Base-by-base conservation (phyloP, 768 basidiomycete species). In the Sistotremastrum suecicum region DNA sequence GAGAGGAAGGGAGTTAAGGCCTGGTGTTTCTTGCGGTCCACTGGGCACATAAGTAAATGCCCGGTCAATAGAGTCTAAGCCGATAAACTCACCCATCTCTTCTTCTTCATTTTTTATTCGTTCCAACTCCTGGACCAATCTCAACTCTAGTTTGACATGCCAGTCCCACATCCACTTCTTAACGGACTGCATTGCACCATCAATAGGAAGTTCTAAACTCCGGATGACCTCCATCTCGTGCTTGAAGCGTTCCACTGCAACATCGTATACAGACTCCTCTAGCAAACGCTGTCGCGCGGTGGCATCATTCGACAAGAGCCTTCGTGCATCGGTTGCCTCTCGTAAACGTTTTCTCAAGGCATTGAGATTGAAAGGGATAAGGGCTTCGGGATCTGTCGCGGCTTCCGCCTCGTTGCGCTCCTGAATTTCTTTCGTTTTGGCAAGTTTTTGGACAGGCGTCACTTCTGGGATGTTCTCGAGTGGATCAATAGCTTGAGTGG, bases 91-190 rank as follows among this genome's bases (percentile, higher is more conserved):
- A 59, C 63, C 39, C 1, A 52, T 39, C 42, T 56, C 52, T 0
- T 48, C 51, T 50, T 75, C 76, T 6, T 62, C 51, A 9, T 55
- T 50, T 2, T 61, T 46, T 11, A 83, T 69, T 6, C 62, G 62
- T 8, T 60, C 55, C 20, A 83, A 71, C 51, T 80, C 79, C 0
- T 60, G 55, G 44, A 67, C 65, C 4, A 83, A 59, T 4, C 75
- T 66, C 3, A 41, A 57, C 31, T 67, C 60, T n/a, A 91, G 68
- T 50, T 71, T 69, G 11, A 61, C 54, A 54, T 89, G 82, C 89
- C 89, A 94, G 5, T 74, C 65, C 81, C 83, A 88, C 84, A 94
- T 87, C 83, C 82, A 83, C 37, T 63, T 60, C 51, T 79, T 77
- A 10, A 64, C 63, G 31, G 66, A 61, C 39, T 65, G 66, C 44